phyloP scores from a whole-genome alignment of 2,329 filamentous ascomycete species.

The Fusarium miscanthi region DNA sequence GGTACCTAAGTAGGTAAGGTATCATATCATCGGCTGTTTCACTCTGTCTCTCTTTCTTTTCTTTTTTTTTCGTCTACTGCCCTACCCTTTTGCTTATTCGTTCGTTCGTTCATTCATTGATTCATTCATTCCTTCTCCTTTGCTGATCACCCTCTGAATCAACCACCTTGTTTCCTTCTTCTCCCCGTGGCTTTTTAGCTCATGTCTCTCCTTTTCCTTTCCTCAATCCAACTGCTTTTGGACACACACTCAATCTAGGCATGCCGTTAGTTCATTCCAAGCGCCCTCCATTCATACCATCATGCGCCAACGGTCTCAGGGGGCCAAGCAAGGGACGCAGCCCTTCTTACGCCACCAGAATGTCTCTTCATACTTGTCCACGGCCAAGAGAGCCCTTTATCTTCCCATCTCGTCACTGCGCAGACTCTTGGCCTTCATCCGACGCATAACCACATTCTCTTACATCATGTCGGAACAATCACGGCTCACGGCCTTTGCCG shows the following conservation, averaged over 20 bases:
- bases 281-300: neutral
- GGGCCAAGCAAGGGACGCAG: neutral
- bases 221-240: neutral
- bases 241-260: neutral
- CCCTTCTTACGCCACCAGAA: neutral
- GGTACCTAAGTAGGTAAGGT: too few relatives aligned
- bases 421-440: neutral
- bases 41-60: neutral
- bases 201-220: neutral
- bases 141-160: neutral
- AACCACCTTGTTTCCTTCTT: neutral
- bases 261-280: conserved; percentile 2
- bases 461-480: conserved; percentile 25
- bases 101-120: too few relatives aligned
- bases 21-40: neutral
- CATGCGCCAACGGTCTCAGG: conserved; percentile 12
- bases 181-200: neutral
- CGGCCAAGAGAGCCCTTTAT: neutral
- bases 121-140: neutral
- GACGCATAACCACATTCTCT: neutral
- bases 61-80: neutral
- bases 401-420: neutral
- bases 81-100: neutral
- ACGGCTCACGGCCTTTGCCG: conserved; percentile 11
- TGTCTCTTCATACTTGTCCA: neutral